Evolutionary conservation across 768 basidiomycete genomes (phyloP), one percentile per base, ranked within the genome.

Genomic region (Agrocybe chaxingu): DNA sequence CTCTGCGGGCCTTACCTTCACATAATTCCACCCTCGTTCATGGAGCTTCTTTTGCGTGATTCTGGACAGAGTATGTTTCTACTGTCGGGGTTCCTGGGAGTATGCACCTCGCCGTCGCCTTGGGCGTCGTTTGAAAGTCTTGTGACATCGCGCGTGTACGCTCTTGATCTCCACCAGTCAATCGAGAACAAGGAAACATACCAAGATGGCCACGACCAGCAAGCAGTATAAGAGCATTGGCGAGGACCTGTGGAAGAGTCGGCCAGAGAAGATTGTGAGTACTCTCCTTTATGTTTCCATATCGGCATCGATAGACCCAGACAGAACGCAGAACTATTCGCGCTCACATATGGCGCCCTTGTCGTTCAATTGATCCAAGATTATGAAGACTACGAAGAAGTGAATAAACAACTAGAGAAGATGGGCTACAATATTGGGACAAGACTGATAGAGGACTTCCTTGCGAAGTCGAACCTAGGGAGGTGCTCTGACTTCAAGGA

Each of bases 391-490:
- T 98, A 97, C 64, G 79, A 79, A 10, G 92, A 96, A 66, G 90
- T 92, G 55, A 92, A 92, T 69, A 95, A 92, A 67, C 95, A 99
- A 66, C 85, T 99, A 2, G 96, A 99, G 61, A 96, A 94, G 73
- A 98, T 98, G 96, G 97, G 97, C 3, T 98, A 97, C 70, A 97
- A 95, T 65, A 98, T 99, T 52, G 97, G 97, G 24, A 96, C 87
- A 18, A 78, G 97, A 35, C 72, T 99, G 47, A 97, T 99, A 50
- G 97, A 99, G 64, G 97, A 99, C 64, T 97, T 99, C 62, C 78
- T 99, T 42, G 96, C 97, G 18, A 84, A 91, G 63, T 94, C 93
- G 55, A 84, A 79, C n/a, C 66, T 97, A 13, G 92, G 90, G n/a
- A 77, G 92, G 57, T 99, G 97, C 68, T 72, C 85, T 11, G 94